Base-by-base conservation (phyloP, 75 land plant genomes). In the Selaginella moellendorffii region DNA sequence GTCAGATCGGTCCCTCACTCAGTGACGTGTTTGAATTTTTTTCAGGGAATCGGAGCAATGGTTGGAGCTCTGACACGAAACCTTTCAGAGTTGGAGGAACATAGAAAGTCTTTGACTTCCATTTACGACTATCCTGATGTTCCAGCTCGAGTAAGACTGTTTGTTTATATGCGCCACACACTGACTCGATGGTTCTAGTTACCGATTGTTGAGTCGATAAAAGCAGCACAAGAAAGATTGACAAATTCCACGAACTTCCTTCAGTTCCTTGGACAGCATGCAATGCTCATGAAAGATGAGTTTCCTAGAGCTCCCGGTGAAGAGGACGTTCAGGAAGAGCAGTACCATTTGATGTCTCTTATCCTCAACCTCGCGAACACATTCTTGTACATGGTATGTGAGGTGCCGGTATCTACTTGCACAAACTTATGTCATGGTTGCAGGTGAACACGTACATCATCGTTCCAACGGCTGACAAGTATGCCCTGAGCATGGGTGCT, bases 391-490 rank as follows among this genome's bases (percentile, higher is more conserved):
- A 90, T 90, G 96, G 91, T 71, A 58, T 52, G 69, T 66, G 25
- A 14, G 27, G 26, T n/a, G n/a, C n/a, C n/a, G n/a, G n/a, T n/a
- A n/a, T n/a, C 29, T 59, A 26, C 26, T 28, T 36, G 24, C 9
- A 23, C n/a, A 26, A 27, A 1, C 10, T 26, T 0, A 1, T 24
- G 66, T 19, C 1, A 1, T 24, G 18, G 1, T 25, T 17, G 12
- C 69, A 71, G 74, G 74, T 90, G 64, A 90, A 90, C 53, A 84
- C 97, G 53, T 90, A 90, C 54, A 84, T 90, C 24, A 74, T 90
- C 51, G 92, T 90, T 24, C 97, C 97, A 27, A 84, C 97, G 30
- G 97, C 97, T 58, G 97, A 90, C 65, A 72, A 87, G 59, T 89
- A 89, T 54, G 68, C 96, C 1, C 12, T 69, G 24, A 82, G 82